Conservation (phyloP, 345 rosid genomes). For the Orychophragmus violaceus region DNA sequence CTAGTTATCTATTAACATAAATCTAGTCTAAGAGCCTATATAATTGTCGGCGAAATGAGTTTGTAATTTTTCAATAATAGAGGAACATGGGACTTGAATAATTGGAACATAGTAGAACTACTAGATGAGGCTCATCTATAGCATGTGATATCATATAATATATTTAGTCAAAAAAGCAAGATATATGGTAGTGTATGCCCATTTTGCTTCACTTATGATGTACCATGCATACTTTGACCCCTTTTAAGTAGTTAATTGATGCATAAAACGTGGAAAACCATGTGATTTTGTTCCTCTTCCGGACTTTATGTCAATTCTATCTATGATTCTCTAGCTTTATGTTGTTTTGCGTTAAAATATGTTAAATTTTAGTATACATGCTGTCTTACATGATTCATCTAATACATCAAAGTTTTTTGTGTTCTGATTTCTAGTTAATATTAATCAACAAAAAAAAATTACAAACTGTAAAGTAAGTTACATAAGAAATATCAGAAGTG, state of each 20-base stretch:
- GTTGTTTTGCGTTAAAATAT: background rate
- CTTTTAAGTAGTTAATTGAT: conserved; percentile 5
- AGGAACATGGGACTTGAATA: conserved; percentile 7
- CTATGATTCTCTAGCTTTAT: background rate
- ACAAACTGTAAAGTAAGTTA: too few species aligned
- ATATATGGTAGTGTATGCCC: conserved; percentile 25
- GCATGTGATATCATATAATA: conserved; percentile 12
- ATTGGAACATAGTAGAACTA: conserved; percentile 13
- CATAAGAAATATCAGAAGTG: too few species aligned
- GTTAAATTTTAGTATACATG: background rate
- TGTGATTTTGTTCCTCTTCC: conserved; percentile 21
- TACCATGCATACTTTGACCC: background rate
- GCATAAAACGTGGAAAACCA: conserved; percentile 28
- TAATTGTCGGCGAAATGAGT: background rate
- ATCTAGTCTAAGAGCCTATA: background rate
- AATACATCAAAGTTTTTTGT: background rate
- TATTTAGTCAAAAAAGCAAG: background rate
- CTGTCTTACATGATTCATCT: background rate
- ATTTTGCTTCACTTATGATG: conserved; percentile 24
- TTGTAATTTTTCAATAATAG: background rate
- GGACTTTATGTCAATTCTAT: conserved; percentile 10
- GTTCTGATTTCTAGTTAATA: background rate
- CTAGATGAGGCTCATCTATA: conserved; percentile 17
- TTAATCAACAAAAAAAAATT: background rate
- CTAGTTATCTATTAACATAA: background rate